Evolutionary conservation across 139 green algal species (phyloP), one percentile per base, ranked within the genome.

Genomic region (Penium margaritaceum): DNA sequence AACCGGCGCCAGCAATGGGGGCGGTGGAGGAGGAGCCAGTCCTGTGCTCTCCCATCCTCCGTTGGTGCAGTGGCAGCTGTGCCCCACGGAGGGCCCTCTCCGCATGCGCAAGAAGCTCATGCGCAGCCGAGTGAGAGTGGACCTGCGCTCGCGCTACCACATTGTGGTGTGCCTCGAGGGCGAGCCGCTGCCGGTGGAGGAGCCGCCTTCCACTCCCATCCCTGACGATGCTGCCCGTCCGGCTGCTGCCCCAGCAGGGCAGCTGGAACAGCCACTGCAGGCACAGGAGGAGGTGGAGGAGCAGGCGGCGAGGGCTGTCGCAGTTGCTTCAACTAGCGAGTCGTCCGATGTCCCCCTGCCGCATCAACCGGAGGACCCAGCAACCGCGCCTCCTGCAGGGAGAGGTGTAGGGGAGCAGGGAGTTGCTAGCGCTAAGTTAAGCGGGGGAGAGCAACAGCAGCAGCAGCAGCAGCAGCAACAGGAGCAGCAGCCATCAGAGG

Each of bases 31-130:
- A n/a, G n/a, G n/a, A n/a, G n/a, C n/a, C n/a, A n/a, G n/a, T n/a
- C n/a, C n/a, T n/a, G n/a, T n/a, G n/a, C n/a, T n/a, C n/a, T n/a
- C n/a, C n/a, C n/a, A n/a, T n/a, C n/a, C n/a, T n/a, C n/a, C n/a
- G n/a, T n/a, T n/a, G n/a, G 64, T 72, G 64, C 35, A 61, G 5
- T 79, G 72, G 72, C 21, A 77, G 57, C 57, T 77, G 61, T 75
- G 34, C 27, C 27, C 72, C 3, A 65, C 27, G 37, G 72, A 79
- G 72, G 72, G 72, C 21, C 72, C 43, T 6, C 17, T 67, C 7
- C 58, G 72, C 29, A 79, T 79, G 72, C 58, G 72, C 41, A 66
- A 67, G 15, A 21, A 34, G 47, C 38, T 79, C 9, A 21, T 70
- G 5, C 64, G 64, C 36, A 33, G 36, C 64, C 46, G 29, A 33